These are phyloP conservation scores for Didymellaceae sp. DNA, from an alignment of 2,329 filamentous ascomycete species.

Conservation along the genomic window DNA sequence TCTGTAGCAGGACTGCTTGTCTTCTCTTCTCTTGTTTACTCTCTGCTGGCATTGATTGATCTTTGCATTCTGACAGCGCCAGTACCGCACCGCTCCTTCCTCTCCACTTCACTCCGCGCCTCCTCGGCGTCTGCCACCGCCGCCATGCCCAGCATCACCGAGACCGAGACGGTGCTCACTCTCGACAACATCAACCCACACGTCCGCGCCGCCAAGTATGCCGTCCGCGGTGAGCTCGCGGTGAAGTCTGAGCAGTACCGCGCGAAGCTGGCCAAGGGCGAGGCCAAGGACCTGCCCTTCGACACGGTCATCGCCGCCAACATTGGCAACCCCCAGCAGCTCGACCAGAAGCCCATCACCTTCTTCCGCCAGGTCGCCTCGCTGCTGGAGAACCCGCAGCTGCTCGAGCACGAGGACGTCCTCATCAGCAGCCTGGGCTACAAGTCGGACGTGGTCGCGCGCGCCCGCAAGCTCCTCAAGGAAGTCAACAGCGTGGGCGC, in stretches of 20 bases:
- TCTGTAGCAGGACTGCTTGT: too few species aligned
- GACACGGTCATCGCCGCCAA: conserved; percentile 93
- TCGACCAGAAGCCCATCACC: conserved; percentile 98
- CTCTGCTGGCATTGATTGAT: neutral
- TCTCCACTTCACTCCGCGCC: neutral
- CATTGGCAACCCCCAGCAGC: conserved; percentile 98
- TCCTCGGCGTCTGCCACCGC: conserved; percentile 42
- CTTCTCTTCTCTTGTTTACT: neutral
- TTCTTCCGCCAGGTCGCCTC: conserved; percentile 98
- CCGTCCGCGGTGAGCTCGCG: conserved; percentile 93
- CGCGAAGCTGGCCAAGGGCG: conserved; percentile 67
- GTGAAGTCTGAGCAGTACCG: conserved; percentile 93
- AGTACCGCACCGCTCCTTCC: neutral
- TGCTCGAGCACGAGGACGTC: conserved; percentile 84
- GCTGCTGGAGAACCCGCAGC: conserved; percentile 84
- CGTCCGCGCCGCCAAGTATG: conserved; percentile 88
- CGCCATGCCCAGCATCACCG: conserved; percentile 50
- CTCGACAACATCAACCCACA: conserved; percentile 92
- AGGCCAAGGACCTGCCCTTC: conserved; percentile 77
- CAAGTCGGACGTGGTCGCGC: conserved; percentile 84
- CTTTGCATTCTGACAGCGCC: neutral
- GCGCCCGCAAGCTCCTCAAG: conserved; percentile 80
- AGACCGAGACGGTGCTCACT: conserved; percentile 61
- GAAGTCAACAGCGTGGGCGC: conserved; percentile 91
- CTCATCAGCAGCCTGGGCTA: conserved; percentile 79